Evolutionary conservation across 2,329 filamentous ascomycete genomes (phyloP).

Genomic region (Knoxdaviesia proteae): DNA sequence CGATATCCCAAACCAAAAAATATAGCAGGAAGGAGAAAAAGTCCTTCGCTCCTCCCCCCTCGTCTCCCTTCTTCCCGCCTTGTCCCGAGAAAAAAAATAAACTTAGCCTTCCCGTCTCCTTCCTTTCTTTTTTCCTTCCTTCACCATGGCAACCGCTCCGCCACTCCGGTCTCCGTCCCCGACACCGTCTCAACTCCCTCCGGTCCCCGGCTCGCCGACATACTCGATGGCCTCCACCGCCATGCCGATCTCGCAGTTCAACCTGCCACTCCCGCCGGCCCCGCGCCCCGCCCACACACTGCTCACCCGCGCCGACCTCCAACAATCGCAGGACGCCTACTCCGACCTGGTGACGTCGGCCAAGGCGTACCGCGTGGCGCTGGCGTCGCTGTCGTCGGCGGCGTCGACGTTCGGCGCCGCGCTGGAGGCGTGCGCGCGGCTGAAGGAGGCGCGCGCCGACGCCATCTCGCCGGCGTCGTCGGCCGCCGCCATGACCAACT

Average conservation of each 20-base stretch:
- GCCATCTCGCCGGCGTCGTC: constrained; percentile 20
- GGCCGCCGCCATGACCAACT: constrained; percentile 19
- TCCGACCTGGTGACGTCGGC: constrained; percentile 38
- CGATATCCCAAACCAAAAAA: too few species aligned
- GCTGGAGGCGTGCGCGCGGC: constrained; percentile 44
- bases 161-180: too few species aligned
- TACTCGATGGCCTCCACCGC: constrained; percentile 43
- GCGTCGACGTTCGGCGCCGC: constrained; percentile 43
- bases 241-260: constrained; percentile 36
- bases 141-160: too few species aligned
- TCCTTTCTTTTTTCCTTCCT: too few species aligned
- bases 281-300: constrained; percentile 36
- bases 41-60: too few species aligned
- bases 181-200: constrained; percentile 5
- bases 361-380: constrained; percentile 41
- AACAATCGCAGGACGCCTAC: constrained; percentile 40
- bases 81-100: too few species aligned
- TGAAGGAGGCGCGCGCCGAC: constrained; percentile 45
- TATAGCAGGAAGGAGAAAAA: too few species aligned
- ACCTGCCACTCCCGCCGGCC: constrained; percentile 38
- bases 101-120: too few species aligned
- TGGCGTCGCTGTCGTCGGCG: constrained; percentile 37
- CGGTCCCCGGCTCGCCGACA: constrained; percentile 40
- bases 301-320: constrained; percentile 41
- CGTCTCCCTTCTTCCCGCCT: too few species aligned